Conservation (phyloP, 371 early-diverging fungal species). For the Rhizopus arrhizus region DNA sequence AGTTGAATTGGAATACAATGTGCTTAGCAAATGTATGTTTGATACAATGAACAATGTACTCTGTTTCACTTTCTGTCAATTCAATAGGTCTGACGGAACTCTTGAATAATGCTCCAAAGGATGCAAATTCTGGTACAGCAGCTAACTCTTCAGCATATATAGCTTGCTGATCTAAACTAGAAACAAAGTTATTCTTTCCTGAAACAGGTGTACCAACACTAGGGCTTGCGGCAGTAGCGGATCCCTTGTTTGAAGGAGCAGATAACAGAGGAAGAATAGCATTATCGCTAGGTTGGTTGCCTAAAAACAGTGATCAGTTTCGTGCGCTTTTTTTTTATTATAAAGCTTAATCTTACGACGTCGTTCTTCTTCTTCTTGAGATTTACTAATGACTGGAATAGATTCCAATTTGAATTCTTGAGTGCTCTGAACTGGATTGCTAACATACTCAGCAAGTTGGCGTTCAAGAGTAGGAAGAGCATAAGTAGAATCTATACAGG, state of each 20-base stretch:
- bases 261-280: slow-evolving; percentile 26
- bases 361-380: slow-evolving; percentile 75
- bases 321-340: neutral
- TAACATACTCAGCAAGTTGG: slow-evolving; percentile 82
- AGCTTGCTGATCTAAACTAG: slow-evolving; percentile 62
- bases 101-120: slow-evolving; percentile 86
- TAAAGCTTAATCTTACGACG: slow-evolving; percentile 38
- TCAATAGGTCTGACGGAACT: slow-evolving; percentile 75
- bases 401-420: slow-evolving; percentile 77
- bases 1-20: slow-evolving; percentile 94
- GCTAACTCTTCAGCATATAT: slow-evolving; percentile 76
- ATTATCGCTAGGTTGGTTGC: slow-evolving; percentile 34
- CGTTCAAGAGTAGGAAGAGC: slow-evolving; percentile 86
- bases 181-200: neutral
- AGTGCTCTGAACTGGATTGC: slow-evolving; percentile 59
- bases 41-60: slow-evolving; percentile 88
- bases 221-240: slow-evolving; percentile 11
- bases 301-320: slow-evolving; percentile 20
- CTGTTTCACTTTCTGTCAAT: slow-evolving; percentile 94
- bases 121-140: slow-evolving; percentile 79
- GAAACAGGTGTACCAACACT: neutral
- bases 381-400: slow-evolving; percentile 82
- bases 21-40: slow-evolving; percentile 92
- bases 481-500: slow-evolving; percentile 72
- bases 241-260: slow-evolving; percentile 30